phyloP scores from a whole-genome alignment of 352 stramenopile genomes.

The Globisporangium megalacanthum region DNA sequence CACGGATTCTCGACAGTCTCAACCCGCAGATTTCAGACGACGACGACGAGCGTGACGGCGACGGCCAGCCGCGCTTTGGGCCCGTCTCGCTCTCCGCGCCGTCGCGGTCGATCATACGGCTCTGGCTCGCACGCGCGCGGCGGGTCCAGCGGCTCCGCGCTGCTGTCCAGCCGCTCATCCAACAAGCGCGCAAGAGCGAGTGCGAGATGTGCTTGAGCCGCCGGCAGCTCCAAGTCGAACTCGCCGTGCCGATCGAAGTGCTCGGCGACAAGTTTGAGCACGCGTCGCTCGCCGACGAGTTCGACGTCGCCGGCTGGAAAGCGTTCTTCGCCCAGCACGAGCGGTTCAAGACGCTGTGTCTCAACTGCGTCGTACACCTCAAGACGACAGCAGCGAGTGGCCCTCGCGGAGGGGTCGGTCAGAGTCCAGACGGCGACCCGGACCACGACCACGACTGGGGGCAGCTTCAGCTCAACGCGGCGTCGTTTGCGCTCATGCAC shows the following conservation, averaged over 20 bases:
- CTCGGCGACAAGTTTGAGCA: conserved; percentile 91
- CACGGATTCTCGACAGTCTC: conserved; percentile 93
- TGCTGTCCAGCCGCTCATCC: conserved; percentile 90
- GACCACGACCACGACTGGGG: conserved; percentile 22
- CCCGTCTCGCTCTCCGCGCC: conserved; percentile 86
- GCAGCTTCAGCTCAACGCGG: conserved; percentile 68
- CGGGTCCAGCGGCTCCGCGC: conserved; percentile 79
- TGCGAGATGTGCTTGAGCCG: conserved; percentile 94
- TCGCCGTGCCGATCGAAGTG: conserved; percentile 89
- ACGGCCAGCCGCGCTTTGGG: conserved; percentile 76
- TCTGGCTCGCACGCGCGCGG: conserved; percentile 88
- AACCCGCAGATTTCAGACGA: conserved; percentile 94
- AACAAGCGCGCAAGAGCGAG: conserved; percentile 87
- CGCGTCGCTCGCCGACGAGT: conserved; percentile 83
- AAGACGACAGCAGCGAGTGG: conserved; percentile 25
- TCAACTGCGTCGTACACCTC: conserved; percentile 89
- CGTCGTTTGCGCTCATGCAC: conserved; percentile 86
- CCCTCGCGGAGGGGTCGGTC: too few relatives aligned
- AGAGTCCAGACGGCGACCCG: conserved; percentile 16
- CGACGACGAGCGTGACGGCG: conserved; percentile 83
- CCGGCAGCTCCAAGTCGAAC: conserved; percentile 93
- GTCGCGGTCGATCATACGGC: conserved; percentile 89
- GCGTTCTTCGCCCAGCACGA: conserved; percentile 93
- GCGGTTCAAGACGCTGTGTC: conserved; percentile 93
- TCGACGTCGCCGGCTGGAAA: conserved; percentile 94